Conservation (phyloP, 495 filamentous ascomycete species). For the Penicillium paxilli region DNA sequence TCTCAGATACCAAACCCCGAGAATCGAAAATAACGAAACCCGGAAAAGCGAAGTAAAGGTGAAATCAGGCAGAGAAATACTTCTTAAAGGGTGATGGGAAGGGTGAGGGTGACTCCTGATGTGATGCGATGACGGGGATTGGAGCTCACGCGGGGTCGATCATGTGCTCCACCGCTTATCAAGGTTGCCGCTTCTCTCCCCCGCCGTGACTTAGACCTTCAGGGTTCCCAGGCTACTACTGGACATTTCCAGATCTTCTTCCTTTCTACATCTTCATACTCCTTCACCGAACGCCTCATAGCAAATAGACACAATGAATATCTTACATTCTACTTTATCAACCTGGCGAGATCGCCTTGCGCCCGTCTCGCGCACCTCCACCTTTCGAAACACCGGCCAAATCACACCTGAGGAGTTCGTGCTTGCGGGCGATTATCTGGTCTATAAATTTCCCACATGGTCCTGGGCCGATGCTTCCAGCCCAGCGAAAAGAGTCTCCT, state of each 20-base stretch:
- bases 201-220: slow-evolving; percentile 7
- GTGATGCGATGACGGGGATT: slow-evolving; percentile 10
- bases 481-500: slow-evolving; percentile 69
- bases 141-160: slow-evolving; percentile 32
- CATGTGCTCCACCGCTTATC: slow-evolving; percentile 38
- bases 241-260: slow-evolving; percentile 1
- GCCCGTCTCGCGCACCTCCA: slow-evolving; percentile 83
- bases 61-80: slow-evolving; percentile 6
- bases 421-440: slow-evolving; percentile 93
- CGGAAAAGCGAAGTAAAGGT: no score
- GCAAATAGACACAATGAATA: slow-evolving; percentile 44
- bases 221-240: no score
- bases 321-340: slow-evolving; percentile 79
- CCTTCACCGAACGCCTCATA: not conserved
- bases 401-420: slow-evolving; percentile 98
- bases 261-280: not conserved
- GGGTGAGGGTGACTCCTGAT: not conserved
- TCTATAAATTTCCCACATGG: slow-evolving; percentile 99
- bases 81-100: not conserved
- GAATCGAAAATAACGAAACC: no score
- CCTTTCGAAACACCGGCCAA: slow-evolving; percentile 89
- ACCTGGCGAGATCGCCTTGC: slow-evolving; percentile 87
- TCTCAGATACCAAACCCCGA: no score
- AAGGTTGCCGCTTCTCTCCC: slow-evolving; percentile 9
- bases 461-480: slow-evolving; percentile 90